Percentiles rank a stretch among this genome's conserved stretches.
phyloP scores from a whole-genome alignment of 192 early-diverging fungal species.

The Coemansia sp. region DNA sequence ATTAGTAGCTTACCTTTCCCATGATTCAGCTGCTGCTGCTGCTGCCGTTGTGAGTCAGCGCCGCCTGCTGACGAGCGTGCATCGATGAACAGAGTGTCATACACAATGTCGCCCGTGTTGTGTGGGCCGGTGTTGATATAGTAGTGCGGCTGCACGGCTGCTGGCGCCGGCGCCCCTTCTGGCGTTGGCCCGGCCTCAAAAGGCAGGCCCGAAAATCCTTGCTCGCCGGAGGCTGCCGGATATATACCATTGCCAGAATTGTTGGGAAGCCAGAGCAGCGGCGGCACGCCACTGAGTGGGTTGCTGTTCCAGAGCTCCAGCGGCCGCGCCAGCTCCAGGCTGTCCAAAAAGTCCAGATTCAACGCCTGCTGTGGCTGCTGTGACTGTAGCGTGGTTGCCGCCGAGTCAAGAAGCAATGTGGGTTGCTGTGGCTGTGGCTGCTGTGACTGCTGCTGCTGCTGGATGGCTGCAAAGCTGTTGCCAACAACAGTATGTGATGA shows the following conservation, averaged over 20 bases:
- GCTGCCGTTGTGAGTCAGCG: constrained; percentile 5
- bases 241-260: constrained; percentile 6
- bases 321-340: constrained; percentile 50
- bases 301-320: constrained; percentile 43
- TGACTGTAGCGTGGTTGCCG: constrained; percentile 6
- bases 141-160: neutral
- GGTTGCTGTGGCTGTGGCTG: neutral
- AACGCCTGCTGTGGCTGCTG: constrained; percentile 17
- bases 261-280: constrained; percentile 25
- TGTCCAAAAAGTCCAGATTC: constrained; percentile 14
- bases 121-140: constrained; percentile 8
- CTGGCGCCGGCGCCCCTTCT: constrained; percentile 29
- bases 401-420: constrained; percentile 1
- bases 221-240: constrained; percentile 5
- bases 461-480: neutral
- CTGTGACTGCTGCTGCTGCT: constrained; percentile 4
- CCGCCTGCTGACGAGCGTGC: constrained; percentile 38
- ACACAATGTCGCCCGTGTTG: constrained; percentile 11
- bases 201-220: constrained; percentile 17
- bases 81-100: constrained; percentile 53
- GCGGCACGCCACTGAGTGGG: constrained; percentile 16
- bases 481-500: constrained; percentile 37
- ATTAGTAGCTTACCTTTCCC: constrained; percentile 10
- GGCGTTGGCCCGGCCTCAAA: constrained; percentile 16
- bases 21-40: constrained; percentile 1